Evolutionary conservation across 148 eudicot species (phyloP), one percentile per base, ranked within the genome.

Genomic region (Nepenthes mirabilis): DNA sequence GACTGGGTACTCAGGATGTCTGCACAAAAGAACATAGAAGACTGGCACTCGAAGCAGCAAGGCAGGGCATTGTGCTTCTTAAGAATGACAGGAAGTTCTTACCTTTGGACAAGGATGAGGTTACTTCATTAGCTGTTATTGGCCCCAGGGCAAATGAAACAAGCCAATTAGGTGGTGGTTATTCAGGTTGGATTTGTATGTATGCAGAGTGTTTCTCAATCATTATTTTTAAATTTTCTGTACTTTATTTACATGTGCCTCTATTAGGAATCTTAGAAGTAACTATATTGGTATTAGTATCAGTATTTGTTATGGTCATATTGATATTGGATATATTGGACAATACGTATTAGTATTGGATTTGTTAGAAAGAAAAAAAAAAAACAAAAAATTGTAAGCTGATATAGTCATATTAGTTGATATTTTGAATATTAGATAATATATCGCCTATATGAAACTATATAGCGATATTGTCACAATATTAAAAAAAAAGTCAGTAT

Each of bases 11-110:
- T 65, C 63, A 65, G 45, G 85, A 93, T 70, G 91, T 88, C 43
- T 93, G 98, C 69, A 75, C 81, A 7, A 52, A 75, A 51, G 72
- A 84, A 64, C 95, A 94, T 77, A 76, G 66, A 72, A 72, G 55
- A 36, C 65, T 94, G 68, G 89, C 99, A 43, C 90, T 89, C 72
- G 99, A 94, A 62, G 97, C 90, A 33, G 83, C 87, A 56, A 76
- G 73, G 72, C 90, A 94, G 64, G 94, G 99, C 68, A 86, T 89
- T 67, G 99, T 94, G 70, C 95, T 94, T 63, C 81, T 94, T 13
- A 89, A 89, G 78, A 94, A 93, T 66, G 74, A 79, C 12, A 69
- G 81, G 11, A 82, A 82, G 57, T 73, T 84, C 63, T 68, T 94
- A 60, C 99, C 99, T 37, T 69, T 86, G 57, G 68, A 74, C 43